Conservation (phyloP, 2,329 filamentous ascomycete species). For the Fusarium sp. region DNA sequence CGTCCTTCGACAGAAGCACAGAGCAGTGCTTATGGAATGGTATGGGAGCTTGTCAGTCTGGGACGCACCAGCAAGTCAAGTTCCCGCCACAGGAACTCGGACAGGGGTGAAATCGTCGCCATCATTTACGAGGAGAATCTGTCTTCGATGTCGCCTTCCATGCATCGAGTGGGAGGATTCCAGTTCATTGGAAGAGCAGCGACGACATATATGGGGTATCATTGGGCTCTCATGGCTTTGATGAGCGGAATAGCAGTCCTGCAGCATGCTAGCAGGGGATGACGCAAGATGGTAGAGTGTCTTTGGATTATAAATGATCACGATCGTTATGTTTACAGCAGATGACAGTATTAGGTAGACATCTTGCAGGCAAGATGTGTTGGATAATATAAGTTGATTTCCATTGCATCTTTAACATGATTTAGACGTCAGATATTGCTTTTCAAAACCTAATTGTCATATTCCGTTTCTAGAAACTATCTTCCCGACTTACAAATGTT, state of each 20-base stretch:
- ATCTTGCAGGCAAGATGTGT: too few relatives aligned
- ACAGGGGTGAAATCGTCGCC: slow-evolving; percentile 21
- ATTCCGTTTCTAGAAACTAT: too few relatives aligned
- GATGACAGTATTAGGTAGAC: too few relatives aligned
- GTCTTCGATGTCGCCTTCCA: not conserved
- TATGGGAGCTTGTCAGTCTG: slow-evolving; percentile 35
- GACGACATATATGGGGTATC: slow-evolving; percentile 27
- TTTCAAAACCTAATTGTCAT: too few relatives aligned
- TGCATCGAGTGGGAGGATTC: slow-evolving; percentile 10
- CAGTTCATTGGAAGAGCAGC: slow-evolving; percentile 25
- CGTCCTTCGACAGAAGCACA: slow-evolving; percentile 12
- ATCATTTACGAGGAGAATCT: slow-evolving; percentile 22
- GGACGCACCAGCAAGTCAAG: slow-evolving; percentile 3
- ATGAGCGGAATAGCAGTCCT: slow-evolving; percentile 24
- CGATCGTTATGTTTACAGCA: too few relatives aligned
- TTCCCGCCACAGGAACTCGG: slow-evolving; percentile 2
- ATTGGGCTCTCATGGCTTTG: slow-evolving; percentile 32
- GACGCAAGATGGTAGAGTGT: not conserved
- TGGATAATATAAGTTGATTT: too few relatives aligned
- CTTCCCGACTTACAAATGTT: too few relatives aligned
- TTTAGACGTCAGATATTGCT: too few relatives aligned
- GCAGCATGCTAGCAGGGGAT: slow-evolving; percentile 5
- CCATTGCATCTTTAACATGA: too few relatives aligned
- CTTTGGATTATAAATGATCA: too few relatives aligned
- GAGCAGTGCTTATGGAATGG: not conserved